phyloP scores from a whole-genome alignment of 768 basidiomycete genomes.

The Hericium coralloides region DNA sequence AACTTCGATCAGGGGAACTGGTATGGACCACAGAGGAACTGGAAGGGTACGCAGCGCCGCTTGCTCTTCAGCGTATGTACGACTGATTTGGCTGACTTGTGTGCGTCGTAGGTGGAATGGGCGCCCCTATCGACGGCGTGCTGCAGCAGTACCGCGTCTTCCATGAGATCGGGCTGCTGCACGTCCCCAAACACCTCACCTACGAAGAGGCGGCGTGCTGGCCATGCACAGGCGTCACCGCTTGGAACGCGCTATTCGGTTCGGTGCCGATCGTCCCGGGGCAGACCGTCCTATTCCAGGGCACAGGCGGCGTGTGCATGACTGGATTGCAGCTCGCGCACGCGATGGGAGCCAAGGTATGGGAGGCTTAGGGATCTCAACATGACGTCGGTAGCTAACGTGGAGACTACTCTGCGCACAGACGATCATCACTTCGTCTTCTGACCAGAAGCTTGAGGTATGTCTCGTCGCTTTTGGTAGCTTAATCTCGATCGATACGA shows the following conservation, averaged over 20 bases:
- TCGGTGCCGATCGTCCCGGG: slow-evolving; percentile 44
- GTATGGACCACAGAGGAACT: not conserved
- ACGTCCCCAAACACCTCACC: slow-evolving; percentile 45
- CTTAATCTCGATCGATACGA: not conserved
- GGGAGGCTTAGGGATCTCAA: not conserved
- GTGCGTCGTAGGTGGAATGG: slow-evolving; percentile 21
- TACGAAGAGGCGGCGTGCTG: slow-evolving; percentile 60
- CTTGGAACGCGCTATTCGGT: slow-evolving; percentile 51
- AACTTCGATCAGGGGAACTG: not conserved
- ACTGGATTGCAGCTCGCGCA: slow-evolving; percentile 55
- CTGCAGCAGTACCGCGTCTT: slow-evolving; percentile 47
- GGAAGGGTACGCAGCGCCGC: not conserved
- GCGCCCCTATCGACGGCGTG: slow-evolving; percentile 41
- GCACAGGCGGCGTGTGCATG: slow-evolving; percentile 51
- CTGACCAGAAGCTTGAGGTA: slow-evolving; percentile 47
- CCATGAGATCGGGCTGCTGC: slow-evolving; percentile 31
- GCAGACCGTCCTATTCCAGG: slow-evolving; percentile 46
- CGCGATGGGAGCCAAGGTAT: slow-evolving; percentile 39
- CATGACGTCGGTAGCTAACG: not conserved
- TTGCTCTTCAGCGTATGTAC: not conserved
- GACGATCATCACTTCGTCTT: slow-evolving; percentile 61
- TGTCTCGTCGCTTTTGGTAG: not conserved
- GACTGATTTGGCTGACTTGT: not conserved
- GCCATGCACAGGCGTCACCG: slow-evolving; percentile 54
- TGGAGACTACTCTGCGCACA: not conserved